Conservation (phyloP, 148 eudicot genomes). For the Cornus florida region DNA sequence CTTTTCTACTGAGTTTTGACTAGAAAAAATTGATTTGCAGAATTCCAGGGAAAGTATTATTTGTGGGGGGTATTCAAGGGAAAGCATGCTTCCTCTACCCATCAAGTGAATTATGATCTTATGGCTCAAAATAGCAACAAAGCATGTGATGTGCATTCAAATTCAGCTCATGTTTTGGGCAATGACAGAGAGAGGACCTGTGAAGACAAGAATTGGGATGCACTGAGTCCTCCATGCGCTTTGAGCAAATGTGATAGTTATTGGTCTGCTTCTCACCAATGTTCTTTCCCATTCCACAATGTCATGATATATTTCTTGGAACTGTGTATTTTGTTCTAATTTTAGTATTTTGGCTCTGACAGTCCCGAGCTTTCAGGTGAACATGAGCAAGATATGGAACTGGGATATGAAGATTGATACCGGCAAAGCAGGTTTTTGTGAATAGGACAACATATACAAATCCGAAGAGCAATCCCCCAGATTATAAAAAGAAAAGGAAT, state of each 20-base stretch:
- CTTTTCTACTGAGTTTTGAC: background rate
- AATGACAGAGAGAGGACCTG: background rate
- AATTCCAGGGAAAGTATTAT: conserved; percentile 50
- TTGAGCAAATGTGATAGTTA: conserved; percentile 9
- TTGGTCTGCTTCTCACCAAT: conserved; percentile 5
- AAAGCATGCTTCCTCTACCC: conserved; percentile 19
- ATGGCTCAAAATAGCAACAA: background rate
- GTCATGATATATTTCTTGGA: background rate
- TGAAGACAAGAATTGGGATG: background rate
- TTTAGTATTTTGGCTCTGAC: background rate
- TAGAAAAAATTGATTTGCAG: conserved; percentile 30
- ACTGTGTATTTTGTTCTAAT: background rate
- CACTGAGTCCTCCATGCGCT: conserved; percentile 14
- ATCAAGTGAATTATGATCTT: conserved; percentile 1
- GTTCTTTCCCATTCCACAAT: background rate
- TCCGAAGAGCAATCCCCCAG: background rate
- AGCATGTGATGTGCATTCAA: background rate
- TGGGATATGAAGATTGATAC: background rate
- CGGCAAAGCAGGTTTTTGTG: too few relatives aligned
- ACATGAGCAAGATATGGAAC: background rate
- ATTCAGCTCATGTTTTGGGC: background rate
- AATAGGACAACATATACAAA: background rate
- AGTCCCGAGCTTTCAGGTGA: background rate
- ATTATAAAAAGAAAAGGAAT: background rate
- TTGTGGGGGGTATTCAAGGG: conserved; percentile 64